phyloP scores from a whole-genome alignment of 495 filamentous ascomycete genomes.

The Hypoxylon cercidicola region DNA sequence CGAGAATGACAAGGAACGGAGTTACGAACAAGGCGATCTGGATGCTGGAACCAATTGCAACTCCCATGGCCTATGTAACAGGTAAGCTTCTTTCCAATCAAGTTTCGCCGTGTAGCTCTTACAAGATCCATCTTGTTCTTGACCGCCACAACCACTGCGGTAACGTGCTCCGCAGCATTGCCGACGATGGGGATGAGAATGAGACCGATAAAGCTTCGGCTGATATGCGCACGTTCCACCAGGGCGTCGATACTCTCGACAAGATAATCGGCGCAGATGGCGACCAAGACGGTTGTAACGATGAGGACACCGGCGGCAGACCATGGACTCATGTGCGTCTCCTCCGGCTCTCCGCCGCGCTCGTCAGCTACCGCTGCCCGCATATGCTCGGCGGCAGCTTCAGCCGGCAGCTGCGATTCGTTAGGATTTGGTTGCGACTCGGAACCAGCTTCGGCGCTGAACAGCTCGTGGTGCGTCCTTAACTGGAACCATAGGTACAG shows the following conservation, averaged over 20 bases:
- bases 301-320: conserved; percentile 80
- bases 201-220: conserved; percentile 95
- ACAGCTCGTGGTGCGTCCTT: conserved; percentile 79
- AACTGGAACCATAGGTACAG: conserved; percentile 94
- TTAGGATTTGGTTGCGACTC: conserved; percentile 30
- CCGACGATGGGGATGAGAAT: conserved; percentile 96
- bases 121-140: conserved; percentile 96
- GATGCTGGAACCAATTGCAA: conserved; percentile 91
- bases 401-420: conserved; percentile 38
- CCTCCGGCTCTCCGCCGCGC: conserved; percentile 55
- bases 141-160: conserved; percentile 88
- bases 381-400: conserved; percentile 42
- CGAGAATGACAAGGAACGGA: conserved; percentile 88
- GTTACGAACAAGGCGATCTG: conserved; percentile 96
- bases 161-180: conserved; percentile 97
- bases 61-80: conserved; percentile 75
- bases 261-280: conserved; percentile 91
- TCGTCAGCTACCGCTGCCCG: conserved; percentile 42
- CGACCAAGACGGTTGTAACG: conserved; percentile 81
- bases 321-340: conserved; percentile 71
- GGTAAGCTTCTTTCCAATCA: conserved; percentile 8
- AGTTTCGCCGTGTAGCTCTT: conserved; percentile 6
- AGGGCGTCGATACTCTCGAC: conserved; percentile 93
- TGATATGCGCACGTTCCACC: conserved; percentile 84
- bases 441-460: conserved; percentile 68